Base-by-base conservation (phyloP, 192 early-diverging fungal species). In the Backusella morwellensis region DNA sequence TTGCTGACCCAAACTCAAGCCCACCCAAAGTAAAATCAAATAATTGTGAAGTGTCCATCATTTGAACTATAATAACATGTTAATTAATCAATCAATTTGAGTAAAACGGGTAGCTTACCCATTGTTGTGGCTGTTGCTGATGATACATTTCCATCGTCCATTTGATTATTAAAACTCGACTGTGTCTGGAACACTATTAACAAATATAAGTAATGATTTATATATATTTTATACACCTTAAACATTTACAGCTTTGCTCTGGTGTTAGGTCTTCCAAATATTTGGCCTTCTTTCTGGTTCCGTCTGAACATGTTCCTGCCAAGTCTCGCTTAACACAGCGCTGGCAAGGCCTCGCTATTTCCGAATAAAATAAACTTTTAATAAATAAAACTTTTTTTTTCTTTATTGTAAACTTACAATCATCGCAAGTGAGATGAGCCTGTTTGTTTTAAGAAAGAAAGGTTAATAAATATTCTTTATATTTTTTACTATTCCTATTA, bases 231-330 rank as follows among this genome's bases (percentile, higher is more conserved):
- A 32, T 38, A 47, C 29, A 1, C 38, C 75, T 50, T 81, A 32
- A 78, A 54, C 72, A 50, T 47, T 72, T 72, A 74, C 72, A 74
- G n/a, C 21, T 26, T 68, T 63, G 56, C 12, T 84, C 83, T 54
- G 86, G 86, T 44, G 86, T 85, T 32, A 82, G 81, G 66, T 94
- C 95, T 75, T 92, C 86, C 67, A 97, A 84, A 73, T 98, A 97
- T 85, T 98, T 98, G 35, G 96, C 95, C 80, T 92, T 95, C 79
- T 97, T 98, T 76, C 96, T 89, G 29, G 86, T 82, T 21, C 95
- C 95, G 75, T 97, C 96, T 3, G 91, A 88, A 77, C 97, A 97
- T 6, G 92, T 90, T 29, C 76, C 82, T 2, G 84, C 90, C 23
- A 95, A 79, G 35, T 93, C 95, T 68, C 92, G 83, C 84, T 96